Evolutionary conservation across 2,329 filamentous ascomycete species (phyloP), one percentile per base, ranked within the genome.

Genomic region (Fusarium sp.): DNA sequence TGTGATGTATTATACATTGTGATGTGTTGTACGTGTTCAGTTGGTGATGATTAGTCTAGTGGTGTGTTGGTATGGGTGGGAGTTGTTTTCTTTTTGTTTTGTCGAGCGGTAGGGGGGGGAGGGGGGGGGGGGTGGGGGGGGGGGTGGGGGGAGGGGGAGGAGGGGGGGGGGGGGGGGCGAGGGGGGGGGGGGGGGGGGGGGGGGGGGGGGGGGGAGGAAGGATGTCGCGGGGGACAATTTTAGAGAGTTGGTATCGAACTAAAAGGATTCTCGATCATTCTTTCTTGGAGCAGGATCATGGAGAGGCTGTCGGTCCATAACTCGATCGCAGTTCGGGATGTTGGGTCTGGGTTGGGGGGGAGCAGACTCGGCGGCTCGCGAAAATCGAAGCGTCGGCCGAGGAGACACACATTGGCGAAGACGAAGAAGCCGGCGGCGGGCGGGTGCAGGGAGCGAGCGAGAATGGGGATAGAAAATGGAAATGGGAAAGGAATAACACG

Each of bases 321-420:
- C 80, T 82, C 76, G 76, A 73, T 71, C 71, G 68, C 76, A 62
- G 73, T 77, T 78, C 69, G 69, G 61, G 69, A 54, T 73, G 71
- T 70, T 67, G 73, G 66, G 67, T 67, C 62, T 78, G 62, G 42
- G 60, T 52, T 70, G 56, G 77, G 74, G 64, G 76, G 73, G 65
- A 77, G 74, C 74, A 77, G 80, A 78, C 78, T 82, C 79, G 82
- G 81, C 79, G 82, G 81, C 77, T 83, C 78, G 79, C 76, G 79
- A 77, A 77, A 77, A 80, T 82, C 74, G 77, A 78, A 77, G 76
- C 79, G 80, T 77, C 73, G 79, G 81, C 79, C 76, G 70, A 76
- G 77, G 72, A 77, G 79, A 80, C 77, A 80, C 78, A 82, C 82
- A 83, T 83, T 83, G 77, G 80, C 73, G 76, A 66, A 74, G 77